Percentiles rank a stretch among this genome's conserved stretches.
These are phyloP conservation scores for Pinus tabuliformis DNA, from an alignment of 75 land plant species.

Conservation along the genomic window DNA sequence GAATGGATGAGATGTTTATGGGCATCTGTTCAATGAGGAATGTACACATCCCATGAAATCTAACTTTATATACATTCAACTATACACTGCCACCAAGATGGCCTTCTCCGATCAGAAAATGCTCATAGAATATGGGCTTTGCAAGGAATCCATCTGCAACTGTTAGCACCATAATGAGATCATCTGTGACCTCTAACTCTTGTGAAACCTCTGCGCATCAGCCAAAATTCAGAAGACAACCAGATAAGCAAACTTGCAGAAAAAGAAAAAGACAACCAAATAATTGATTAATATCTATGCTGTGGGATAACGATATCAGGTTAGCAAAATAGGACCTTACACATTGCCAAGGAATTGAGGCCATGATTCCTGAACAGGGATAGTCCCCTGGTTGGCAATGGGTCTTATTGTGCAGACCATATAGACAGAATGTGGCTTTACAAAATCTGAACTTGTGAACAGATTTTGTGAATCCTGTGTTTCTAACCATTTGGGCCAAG, in stretches of 20 bases:
- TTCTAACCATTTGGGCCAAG: neutral
- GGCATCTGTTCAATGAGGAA: too few species aligned
- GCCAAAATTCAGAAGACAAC: neutral
- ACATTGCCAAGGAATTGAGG: slow-evolving; percentile 1
- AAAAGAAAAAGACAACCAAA: neutral
- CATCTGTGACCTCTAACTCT: slow-evolving; percentile 40
- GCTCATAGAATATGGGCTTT: slow-evolving; percentile 47
- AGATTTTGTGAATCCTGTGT: neutral
- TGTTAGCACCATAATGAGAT: slow-evolving; percentile 51
- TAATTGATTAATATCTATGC: neutral
- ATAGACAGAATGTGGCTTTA: neutral
- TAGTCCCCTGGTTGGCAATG: neutral
- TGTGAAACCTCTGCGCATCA: slow-evolving; percentile 23
- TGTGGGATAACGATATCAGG: neutral
- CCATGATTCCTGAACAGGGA: neutral
- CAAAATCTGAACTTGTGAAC: neutral
- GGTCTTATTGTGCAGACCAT: neutral
- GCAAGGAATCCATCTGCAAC: slow-evolving; percentile 46
- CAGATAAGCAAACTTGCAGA: neutral
- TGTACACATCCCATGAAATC: neutral
- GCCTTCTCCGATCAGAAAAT: neutral
- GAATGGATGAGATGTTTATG: neutral
- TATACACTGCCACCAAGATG: neutral
- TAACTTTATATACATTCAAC: neutral
- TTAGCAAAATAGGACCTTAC: neutral